phyloP scores from a whole-genome alignment of 345 rosid genomes.

The Combretum micranthum region DNA sequence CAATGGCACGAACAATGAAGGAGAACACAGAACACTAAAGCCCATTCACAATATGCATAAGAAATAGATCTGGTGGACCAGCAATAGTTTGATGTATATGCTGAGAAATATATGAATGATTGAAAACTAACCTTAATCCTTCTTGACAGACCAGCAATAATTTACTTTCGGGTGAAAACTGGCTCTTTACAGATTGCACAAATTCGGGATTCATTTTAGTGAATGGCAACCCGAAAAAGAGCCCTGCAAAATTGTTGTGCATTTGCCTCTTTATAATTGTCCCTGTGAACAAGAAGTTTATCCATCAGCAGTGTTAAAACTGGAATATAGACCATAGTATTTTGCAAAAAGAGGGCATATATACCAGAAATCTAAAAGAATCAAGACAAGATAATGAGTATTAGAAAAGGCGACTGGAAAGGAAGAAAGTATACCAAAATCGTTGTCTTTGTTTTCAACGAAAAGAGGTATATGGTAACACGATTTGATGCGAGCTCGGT shows the following conservation, averaged over 20 bases:
- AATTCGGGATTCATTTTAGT: slow-evolving; percentile 80
- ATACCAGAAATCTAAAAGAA: neutral
- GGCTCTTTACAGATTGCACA: slow-evolving; percentile 41
- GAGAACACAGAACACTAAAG: too few species aligned
- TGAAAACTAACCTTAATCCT: slow-evolving; percentile 69
- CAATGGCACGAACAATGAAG: too few species aligned
- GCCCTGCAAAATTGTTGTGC: slow-evolving; percentile 91
- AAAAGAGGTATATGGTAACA: slow-evolving; percentile 82
- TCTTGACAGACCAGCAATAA: slow-evolving; percentile 85
- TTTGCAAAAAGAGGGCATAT: neutral
- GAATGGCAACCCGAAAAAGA: slow-evolving; percentile 78
- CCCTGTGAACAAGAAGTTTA: slow-evolving; percentile 31
- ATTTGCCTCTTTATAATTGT: slow-evolving; percentile 72
- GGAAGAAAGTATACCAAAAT: slow-evolving; percentile 38
- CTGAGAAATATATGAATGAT: neutral
- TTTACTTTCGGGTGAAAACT: slow-evolving; percentile 66
- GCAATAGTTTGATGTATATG: too few species aligned
- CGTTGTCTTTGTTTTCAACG: slow-evolving; percentile 75
- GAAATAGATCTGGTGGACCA: too few species aligned
- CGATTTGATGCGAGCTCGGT: slow-evolving; percentile 78
- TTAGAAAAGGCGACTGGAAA: neutral
- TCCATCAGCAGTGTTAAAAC: neutral
- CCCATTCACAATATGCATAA: too few species aligned
- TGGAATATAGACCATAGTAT: too few species aligned
- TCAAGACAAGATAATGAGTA: neutral